phyloP scores from a whole-genome alignment of 2,329 filamentous ascomycete species.

The Phialophora chinensis region DNA sequence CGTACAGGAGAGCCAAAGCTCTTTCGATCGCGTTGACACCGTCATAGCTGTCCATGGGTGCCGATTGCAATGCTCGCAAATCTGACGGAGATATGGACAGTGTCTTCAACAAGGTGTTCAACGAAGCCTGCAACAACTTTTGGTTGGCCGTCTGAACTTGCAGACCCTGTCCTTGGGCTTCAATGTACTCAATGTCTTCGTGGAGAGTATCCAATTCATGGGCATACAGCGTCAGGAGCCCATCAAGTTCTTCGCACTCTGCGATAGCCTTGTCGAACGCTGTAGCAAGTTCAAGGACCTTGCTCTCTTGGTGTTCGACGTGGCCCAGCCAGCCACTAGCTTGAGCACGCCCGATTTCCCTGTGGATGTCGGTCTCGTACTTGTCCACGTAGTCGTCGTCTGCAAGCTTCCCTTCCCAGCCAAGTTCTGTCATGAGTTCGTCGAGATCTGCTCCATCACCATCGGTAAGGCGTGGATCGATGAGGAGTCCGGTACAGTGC shows the following conservation, averaged over 20 bases:
- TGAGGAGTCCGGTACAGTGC: slow-evolving; percentile 76
- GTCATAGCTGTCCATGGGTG: slow-evolving; percentile 72
- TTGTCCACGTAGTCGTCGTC: slow-evolving; percentile 77
- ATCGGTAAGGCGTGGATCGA: slow-evolving; percentile 78
- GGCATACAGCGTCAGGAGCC: slow-evolving; percentile 88
- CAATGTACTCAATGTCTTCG: slow-evolving; percentile 95
- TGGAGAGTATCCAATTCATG: slow-evolving; percentile 95
- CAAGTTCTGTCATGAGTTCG: slow-evolving; percentile 81
- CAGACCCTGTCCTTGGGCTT: slow-evolving; percentile 93
- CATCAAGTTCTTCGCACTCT: slow-evolving; percentile 96
- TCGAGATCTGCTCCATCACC: slow-evolving; percentile 80
- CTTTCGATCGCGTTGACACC: slow-evolving; percentile 79
- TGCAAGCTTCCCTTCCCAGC: slow-evolving; percentile 81
- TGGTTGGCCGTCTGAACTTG: slow-evolving; percentile 98
- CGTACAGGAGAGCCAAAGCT: slow-evolving; percentile 81
- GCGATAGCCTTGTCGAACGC: slow-evolving; percentile 88
- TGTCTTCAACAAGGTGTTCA: slow-evolving; percentile 86
- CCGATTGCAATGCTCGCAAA: slow-evolving; percentile 73
- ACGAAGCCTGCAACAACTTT: slow-evolving; percentile 86
- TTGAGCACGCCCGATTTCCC: slow-evolving; percentile 87
- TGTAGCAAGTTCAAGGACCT: slow-evolving; percentile 82
- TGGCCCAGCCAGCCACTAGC: slow-evolving; percentile 90
- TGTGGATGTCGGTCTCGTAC: slow-evolving; percentile 80
- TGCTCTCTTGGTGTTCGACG: slow-evolving; percentile 82
- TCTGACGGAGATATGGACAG: slow-evolving; percentile 83